These are phyloP conservation scores for Exophiala aquamarina DNA, from an alignment of 2,329 filamentous ascomycete species.

Conservation along the genomic window DNA sequence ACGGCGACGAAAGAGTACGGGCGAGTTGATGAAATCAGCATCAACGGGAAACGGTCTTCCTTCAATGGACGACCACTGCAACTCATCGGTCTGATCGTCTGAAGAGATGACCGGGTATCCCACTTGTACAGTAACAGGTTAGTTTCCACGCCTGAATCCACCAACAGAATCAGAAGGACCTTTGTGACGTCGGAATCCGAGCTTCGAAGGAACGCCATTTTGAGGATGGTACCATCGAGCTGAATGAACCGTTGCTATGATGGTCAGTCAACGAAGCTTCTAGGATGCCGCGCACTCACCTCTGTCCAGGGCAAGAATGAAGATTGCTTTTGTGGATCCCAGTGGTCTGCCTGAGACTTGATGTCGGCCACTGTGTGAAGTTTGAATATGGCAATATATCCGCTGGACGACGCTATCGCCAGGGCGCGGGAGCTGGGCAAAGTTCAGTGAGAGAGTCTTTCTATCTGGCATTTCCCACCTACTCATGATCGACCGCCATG, in stretches of 20 bases:
- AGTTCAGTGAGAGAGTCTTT: background rate
- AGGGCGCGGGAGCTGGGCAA: slow-evolving; percentile 52
- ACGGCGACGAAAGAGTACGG: slow-evolving; percentile 70
- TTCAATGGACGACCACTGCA: slow-evolving; percentile 33
- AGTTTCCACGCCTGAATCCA: slow-evolving; percentile 41
- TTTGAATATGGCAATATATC: slow-evolving; percentile 70
- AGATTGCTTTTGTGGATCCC: slow-evolving; percentile 41
- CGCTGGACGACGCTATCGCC: slow-evolving; percentile 70
- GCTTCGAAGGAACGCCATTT: slow-evolving; percentile 83
- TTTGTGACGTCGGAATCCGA: slow-evolving; percentile 64
- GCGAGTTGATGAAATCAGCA: slow-evolving; percentile 71
- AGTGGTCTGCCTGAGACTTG: slow-evolving; percentile 36
- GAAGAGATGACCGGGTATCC: slow-evolving; percentile 43
- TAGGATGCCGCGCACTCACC: slow-evolving; percentile 39
- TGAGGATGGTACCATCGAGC: slow-evolving; percentile 73
- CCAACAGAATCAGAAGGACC: slow-evolving; percentile 72
- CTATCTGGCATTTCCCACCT: slow-evolving; percentile 33
- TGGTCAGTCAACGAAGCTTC: slow-evolving; percentile 4
- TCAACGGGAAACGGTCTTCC: slow-evolving; percentile 58
- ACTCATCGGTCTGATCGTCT: slow-evolving; percentile 21
- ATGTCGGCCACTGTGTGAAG: slow-evolving; percentile 61
- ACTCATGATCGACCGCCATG: slow-evolving; percentile 77
- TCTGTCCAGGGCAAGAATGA: slow-evolving; percentile 55
- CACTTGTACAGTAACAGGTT: slow-evolving; percentile 54
- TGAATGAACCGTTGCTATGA: slow-evolving; percentile 48